These are phyloP conservation scores for Lasiosphaeria miniovina DNA, from an alignment of 495 filamentous ascomycete genomes.

Conservation along the genomic window DNA sequence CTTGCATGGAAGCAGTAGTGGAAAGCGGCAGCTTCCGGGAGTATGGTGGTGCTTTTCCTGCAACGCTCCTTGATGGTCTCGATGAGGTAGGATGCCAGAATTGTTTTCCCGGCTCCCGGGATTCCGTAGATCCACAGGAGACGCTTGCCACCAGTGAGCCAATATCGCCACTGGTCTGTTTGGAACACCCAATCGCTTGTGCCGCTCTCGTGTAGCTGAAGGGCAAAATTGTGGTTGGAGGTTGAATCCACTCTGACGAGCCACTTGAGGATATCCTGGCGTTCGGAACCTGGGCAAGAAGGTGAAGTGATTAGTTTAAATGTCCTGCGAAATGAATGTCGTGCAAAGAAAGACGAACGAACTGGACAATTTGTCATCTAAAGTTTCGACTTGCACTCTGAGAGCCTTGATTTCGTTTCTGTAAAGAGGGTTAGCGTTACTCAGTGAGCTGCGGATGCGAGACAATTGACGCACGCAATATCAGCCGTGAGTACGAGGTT, in stretches of 20 bases:
- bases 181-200: neutral
- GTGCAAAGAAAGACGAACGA: neutral
- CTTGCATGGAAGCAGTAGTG: neutral
- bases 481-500: neutral
- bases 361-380: neutral
- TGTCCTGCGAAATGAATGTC: neutral
- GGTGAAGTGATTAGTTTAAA: neutral
- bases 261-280: neutral
- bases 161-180: neutral
- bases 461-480: neutral
- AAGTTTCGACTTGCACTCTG: neutral
- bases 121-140: neutral
- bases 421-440: neutral
- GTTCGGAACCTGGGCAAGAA: neutral
- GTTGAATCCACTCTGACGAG: neutral
- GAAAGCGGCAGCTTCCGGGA: neutral
- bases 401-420: neutral
- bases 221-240: neutral
- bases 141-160: neutral
- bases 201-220: neutral
- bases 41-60: neutral
- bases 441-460: neutral
- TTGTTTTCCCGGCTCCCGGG: neutral
- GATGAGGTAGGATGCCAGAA: neutral
- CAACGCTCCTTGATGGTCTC: neutral